Base-by-base conservation (phyloP, 495 filamentous ascomycete species). In the Clohesyomyces aquaticus region DNA sequence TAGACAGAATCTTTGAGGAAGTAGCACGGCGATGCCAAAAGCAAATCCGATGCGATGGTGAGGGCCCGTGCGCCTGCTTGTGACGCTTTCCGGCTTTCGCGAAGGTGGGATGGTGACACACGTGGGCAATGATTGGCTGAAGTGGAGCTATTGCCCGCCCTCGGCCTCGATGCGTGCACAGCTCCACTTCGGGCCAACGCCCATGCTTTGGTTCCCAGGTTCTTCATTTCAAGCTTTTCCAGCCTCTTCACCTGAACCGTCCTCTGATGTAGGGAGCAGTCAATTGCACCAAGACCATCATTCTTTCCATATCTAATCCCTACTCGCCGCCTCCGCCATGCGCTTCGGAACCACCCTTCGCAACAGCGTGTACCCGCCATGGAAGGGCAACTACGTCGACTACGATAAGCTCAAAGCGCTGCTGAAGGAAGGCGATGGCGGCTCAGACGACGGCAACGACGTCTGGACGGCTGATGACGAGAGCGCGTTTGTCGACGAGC, bases 381-480 rank as follows among this genome's bases (percentile, higher is more conserved):
- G 95, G 95, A 87, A 86, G 72, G 87, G 86, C 67, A 83, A 93
- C 62, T 98, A 98, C 78, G 91, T 98, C 69, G 94, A 98, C 75
- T 98, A 98, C 72, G 77, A 81, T 63, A 96, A 93, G 80, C 85
- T 98, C 48, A 98, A 98, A 79, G 79, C 82, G 57, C 83, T 98
- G 41, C 78, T 98, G 43, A 86, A 90, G 27, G 94, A 98, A 69
- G 71, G 45, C 46, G 63, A 69, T 25, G 52, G 55, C 35, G 56
- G 56, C 77, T 42, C 55, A 27, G 78, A 81, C 53, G 78, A 78
- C 6, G 82, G 84, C 6, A 74, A 77, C 35, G 69, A 77, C 45
- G 72, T 78, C 35, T 98, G 94, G 94, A 98, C 95, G 32, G 91
- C 96, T 62, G 86, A 91, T n/a, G 94, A 98, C 76, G 94, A 98